Evolutionary conservation across 108 stramenopile genomes (phyloP).

Genomic region (Skeletonema costatum): DNA sequence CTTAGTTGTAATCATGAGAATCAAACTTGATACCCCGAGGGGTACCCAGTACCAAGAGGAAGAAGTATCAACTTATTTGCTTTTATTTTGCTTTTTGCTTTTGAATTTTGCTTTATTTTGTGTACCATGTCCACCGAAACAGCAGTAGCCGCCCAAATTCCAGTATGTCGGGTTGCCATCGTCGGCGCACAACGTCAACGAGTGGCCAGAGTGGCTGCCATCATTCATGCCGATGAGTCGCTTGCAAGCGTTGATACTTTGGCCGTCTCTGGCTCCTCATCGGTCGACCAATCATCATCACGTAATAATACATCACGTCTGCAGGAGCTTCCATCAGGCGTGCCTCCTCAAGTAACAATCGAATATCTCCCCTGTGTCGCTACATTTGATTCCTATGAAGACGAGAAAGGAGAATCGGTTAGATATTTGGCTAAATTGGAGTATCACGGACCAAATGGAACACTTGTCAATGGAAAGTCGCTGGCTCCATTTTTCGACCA

Average conservation of each 20-base stretch:
- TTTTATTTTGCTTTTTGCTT: no score
- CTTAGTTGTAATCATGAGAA: no score
- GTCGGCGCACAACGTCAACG: constrained; percentile 42
- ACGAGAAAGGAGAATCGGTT: constrained; percentile 49
- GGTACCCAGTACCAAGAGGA: no score
- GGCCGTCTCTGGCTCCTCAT: not conserved
- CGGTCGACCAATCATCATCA: not conserved
- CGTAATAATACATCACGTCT: not conserved
- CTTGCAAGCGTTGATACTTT: not conserved
- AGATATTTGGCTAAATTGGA: constrained; percentile 69
- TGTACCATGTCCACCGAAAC: not conserved
- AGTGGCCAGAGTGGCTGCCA: constrained; percentile 44
- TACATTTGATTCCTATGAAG: constrained; percentile 64
- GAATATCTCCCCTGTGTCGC: constrained; percentile 79
- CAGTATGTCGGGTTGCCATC: constrained; percentile 46
- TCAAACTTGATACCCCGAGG: no score
- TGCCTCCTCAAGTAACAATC: constrained; percentile 29
- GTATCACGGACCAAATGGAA: constrained; percentile 63
- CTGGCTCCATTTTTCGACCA: constrained; percentile 62
- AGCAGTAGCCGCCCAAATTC: not conserved
- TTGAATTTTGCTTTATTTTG: no score
- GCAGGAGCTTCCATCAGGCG: not conserved
- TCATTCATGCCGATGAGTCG: constrained; percentile 18
- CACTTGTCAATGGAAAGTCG: constrained; percentile 47
- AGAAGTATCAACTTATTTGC: no score